Conservation (phyloP, 2,329 filamentous ascomycete species). For the Geosmithia putterillii region DNA sequence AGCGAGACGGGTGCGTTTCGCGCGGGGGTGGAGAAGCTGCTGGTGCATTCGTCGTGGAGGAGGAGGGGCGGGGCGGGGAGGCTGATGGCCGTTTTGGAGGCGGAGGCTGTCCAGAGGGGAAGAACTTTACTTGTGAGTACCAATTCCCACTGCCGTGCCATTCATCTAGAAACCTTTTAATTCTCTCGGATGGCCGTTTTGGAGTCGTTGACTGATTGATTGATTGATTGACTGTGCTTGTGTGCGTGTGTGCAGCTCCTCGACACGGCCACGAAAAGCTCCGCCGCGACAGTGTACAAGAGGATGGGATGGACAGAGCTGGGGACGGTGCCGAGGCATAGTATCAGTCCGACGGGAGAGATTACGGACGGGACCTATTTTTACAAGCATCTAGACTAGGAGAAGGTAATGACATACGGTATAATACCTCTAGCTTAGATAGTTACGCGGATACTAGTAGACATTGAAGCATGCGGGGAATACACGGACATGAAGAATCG, state of each 20-base stretch:
- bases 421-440: too few relatives aligned
- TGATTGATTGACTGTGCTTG: background rate
- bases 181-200: too few relatives aligned
- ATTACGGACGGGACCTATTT: slow-evolving; percentile 41
- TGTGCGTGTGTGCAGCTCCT: slow-evolving; percentile 28
- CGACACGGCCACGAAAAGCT: slow-evolving; percentile 37
- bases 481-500: too few relatives aligned
- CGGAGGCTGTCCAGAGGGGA: slow-evolving; percentile 33
- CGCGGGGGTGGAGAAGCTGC: slow-evolving; percentile 42
- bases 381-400: slow-evolving; percentile 43
- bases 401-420: too few relatives aligned
- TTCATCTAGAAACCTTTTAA: background rate
- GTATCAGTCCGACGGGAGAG: slow-evolving; percentile 32
- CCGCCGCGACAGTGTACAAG: slow-evolving; percentile 40
- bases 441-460: too few relatives aligned
- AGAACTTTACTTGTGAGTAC: slow-evolving; percentile 43
- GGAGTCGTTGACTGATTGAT: background rate
- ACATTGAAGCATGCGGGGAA: too few relatives aligned
- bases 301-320: slow-evolving; percentile 43
- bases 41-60: slow-evolving; percentile 39
- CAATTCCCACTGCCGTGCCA: background rate
- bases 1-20: slow-evolving; percentile 45
- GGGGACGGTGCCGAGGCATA: slow-evolving; percentile 42
- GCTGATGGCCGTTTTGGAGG: slow-evolving; percentile 42
- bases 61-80: slow-evolving; percentile 35